Percentiles rank a stretch among this genome's conserved stretches.
Conservation (phyloP, 2,329 filamentous ascomycete genomes). For the Stachybotrys elegans region DNA sequence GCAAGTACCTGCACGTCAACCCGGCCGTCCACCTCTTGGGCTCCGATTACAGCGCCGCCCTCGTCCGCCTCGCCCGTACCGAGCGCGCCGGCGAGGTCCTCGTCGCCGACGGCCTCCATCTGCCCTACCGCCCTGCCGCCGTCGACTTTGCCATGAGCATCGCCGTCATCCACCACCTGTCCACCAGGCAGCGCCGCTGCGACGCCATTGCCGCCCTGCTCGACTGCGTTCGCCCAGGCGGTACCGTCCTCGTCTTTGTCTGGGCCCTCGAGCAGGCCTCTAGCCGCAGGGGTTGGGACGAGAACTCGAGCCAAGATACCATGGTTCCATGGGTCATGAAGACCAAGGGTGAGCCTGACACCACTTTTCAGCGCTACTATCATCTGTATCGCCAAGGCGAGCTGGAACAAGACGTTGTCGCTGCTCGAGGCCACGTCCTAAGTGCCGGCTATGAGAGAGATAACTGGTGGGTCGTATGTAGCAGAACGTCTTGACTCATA, state of each 20-base stretch:
- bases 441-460: slow-evolving; percentile 91
- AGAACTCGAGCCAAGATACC: slow-evolving; percentile 78
- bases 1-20: slow-evolving; percentile 87
- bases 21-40: slow-evolving; percentile 72
- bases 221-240: slow-evolving; percentile 58
- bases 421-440: slow-evolving; percentile 70
- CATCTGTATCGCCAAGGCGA: slow-evolving; percentile 87
- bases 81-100: slow-evolving; percentile 56
- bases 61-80: slow-evolving; percentile 44
- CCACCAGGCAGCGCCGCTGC: slow-evolving; percentile 66
- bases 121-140: slow-evolving; percentile 63
- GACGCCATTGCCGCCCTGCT: slow-evolving; percentile 70
- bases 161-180: slow-evolving; percentile 90
- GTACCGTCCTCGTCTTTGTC: slow-evolving; percentile 77
- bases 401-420: slow-evolving; percentile 71
- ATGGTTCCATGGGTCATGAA: slow-evolving; percentile 90
- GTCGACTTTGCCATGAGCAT: slow-evolving; percentile 89
- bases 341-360: slow-evolving; percentile 30
- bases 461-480: slow-evolving; percentile 89
- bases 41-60: slow-evolving; percentile 69
- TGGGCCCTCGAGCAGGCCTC: slow-evolving; percentile 92
- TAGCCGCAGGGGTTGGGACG: slow-evolving; percentile 85
- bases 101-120: slow-evolving; percentile 76
- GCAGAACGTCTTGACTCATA: slow-evolving; percentile 19
- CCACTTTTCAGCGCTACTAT: slow-evolving; percentile 85